Evolutionary conservation across 805 yeast genomes (phyloP).

Genomic region (Crinitomyces ghanaensis): DNA sequence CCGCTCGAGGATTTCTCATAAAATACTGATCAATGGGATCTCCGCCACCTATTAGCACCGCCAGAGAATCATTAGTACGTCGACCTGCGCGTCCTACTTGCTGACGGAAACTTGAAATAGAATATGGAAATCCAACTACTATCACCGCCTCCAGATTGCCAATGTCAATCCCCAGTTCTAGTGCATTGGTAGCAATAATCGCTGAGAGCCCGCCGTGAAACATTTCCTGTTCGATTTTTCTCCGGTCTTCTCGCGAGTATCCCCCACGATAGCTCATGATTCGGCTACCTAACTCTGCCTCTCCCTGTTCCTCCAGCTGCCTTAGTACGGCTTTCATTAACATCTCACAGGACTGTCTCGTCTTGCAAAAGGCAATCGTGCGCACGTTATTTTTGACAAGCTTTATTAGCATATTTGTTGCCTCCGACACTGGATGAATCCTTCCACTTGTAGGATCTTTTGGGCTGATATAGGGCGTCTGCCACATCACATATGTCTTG

Average conservation of each 20-base stretch:
- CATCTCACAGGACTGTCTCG: slow-evolving; percentile 75
- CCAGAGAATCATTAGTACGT: slow-evolving; percentile 66
- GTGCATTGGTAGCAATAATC: slow-evolving; percentile 87
- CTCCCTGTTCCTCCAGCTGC: slow-evolving; percentile 32
- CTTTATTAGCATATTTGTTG: slow-evolving; percentile 62
- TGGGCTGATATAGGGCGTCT: slow-evolving; percentile 61
- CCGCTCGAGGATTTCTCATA: slow-evolving; percentile 52
- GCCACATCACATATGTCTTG: slow-evolving; percentile 71
- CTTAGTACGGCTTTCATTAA: slow-evolving; percentile 69
- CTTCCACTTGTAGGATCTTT: slow-evolving; percentile 48
- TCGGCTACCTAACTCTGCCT: slow-evolving; percentile 18
- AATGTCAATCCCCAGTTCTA: slow-evolving; percentile 92
- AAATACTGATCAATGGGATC: slow-evolving; percentile 82
- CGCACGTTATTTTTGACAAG: slow-evolving; percentile 54
- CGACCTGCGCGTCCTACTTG: slow-evolving; percentile 98
- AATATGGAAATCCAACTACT: slow-evolving; percentile 85
- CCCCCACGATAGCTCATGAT: slow-evolving; percentile 96
- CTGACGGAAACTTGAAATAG: slow-evolving; percentile 80
- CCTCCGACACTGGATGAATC: slow-evolving; percentile 59
- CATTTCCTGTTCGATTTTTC: slow-evolving; percentile 83
- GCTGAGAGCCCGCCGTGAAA: slow-evolving; percentile 77
- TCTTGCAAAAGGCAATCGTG: slow-evolving; percentile 83
- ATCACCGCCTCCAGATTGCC: slow-evolving; percentile 87
- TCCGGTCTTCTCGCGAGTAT: slow-evolving; percentile 72
- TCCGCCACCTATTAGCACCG: slow-evolving; percentile 67